phyloP scores from a whole-genome alignment of 495 filamentous ascomycete genomes.

The Ascobolus immersus region DNA sequence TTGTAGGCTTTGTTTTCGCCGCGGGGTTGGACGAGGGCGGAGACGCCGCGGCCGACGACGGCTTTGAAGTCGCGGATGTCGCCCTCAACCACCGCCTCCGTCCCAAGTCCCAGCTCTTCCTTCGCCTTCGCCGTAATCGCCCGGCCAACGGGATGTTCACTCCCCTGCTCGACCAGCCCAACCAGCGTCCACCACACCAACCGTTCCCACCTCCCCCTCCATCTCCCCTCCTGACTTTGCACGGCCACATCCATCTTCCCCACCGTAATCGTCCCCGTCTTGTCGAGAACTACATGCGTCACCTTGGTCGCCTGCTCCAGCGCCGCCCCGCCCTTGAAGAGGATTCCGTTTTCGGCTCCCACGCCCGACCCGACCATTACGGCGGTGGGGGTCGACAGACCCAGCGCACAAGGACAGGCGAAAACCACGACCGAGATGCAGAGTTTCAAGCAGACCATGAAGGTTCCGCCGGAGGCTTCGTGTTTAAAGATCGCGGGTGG shows the following conservation, averaged over 20 bases:
- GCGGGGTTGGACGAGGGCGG: slow-evolving; percentile 53
- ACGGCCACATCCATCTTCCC: slow-evolving; percentile 82
- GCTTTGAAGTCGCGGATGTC: slow-evolving; percentile 64
- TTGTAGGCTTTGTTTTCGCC: slow-evolving; percentile 41
- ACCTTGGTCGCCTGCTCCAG: slow-evolving; percentile 81
- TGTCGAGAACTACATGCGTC: slow-evolving; percentile 90
- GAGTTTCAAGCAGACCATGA: slow-evolving; percentile 92
- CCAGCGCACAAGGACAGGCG: slow-evolving; percentile 86
- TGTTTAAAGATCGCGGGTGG: slow-evolving; percentile 79
- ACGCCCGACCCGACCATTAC: slow-evolving; percentile 98
- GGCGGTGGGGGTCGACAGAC: slow-evolving; percentile 79
- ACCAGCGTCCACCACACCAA: slow-evolving; percentile 85
- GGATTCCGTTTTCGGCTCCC: slow-evolving; percentile 86
- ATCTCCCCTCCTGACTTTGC: slow-evolving; percentile 35
- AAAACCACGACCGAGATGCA: slow-evolving; percentile 98
- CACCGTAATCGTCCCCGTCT: slow-evolving; percentile 86
- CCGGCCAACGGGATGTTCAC: slow-evolving; percentile 82
- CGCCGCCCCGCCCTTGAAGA: slow-evolving; percentile 86
- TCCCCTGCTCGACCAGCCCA: slow-evolving; percentile 75
- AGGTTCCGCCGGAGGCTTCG: slow-evolving; percentile 52
- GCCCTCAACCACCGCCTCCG: slow-evolving; percentile 54
- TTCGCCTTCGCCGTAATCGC: slow-evolving; percentile 55
- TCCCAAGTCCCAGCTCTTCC: slow-evolving; percentile 40
- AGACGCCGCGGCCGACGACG: slow-evolving; percentile 62
- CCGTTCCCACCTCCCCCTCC: slow-evolving; percentile 42